Evolutionary conservation across 352 stramenopile genomes (phyloP).

Genomic region (Globisporangium cylindrosporum): DNA sequence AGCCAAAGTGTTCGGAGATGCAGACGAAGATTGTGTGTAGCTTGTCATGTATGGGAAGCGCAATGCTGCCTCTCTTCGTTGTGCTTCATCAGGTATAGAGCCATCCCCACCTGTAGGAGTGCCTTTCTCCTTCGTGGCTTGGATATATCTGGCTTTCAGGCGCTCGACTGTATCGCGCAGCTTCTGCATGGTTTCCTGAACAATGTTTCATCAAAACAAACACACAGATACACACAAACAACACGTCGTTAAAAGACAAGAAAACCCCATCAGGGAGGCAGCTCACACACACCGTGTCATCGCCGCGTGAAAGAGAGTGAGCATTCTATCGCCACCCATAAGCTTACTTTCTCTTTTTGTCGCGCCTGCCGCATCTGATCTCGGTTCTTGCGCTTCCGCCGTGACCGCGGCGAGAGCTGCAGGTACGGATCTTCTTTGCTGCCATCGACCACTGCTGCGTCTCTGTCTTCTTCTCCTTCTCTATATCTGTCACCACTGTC

Average conservation of each 20-base stretch:
- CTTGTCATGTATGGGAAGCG: slow-evolving; percentile 10
- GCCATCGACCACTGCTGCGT: neutral
- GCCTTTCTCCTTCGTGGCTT: neutral
- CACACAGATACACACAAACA: too few relatives aligned
- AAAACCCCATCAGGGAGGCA: too few relatives aligned
- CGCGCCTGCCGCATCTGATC: slow-evolving; percentile 54
- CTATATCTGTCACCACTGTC: neutral
- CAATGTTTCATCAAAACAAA: too few relatives aligned
- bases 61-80: neutral
- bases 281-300: too few relatives aligned
- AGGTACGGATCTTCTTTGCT: slow-evolving; percentile 11
- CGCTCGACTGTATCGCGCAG: slow-evolving; percentile 47
- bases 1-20: too few relatives aligned
- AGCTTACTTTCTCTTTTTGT: slow-evolving; percentile 36
- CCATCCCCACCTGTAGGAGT: neutral
- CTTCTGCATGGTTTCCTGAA: slow-evolving; percentile 38
- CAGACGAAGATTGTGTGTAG: slow-evolving; percentile 6
- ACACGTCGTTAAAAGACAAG: too few relatives aligned
- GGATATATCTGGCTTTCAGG: slow-evolving; percentile 35
- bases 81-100: neutral
- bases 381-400: slow-evolving; percentile 46
- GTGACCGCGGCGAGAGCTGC: slow-evolving; percentile 39
- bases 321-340: neutral
- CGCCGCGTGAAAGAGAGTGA: too few relatives aligned
- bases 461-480: neutral